A percentile compares a stretch with the other conserved stretches of the same genome.
phyloP scores from a whole-genome alignment of 805 yeast genomes.

The Wickerhamiella shivajii region DNA sequence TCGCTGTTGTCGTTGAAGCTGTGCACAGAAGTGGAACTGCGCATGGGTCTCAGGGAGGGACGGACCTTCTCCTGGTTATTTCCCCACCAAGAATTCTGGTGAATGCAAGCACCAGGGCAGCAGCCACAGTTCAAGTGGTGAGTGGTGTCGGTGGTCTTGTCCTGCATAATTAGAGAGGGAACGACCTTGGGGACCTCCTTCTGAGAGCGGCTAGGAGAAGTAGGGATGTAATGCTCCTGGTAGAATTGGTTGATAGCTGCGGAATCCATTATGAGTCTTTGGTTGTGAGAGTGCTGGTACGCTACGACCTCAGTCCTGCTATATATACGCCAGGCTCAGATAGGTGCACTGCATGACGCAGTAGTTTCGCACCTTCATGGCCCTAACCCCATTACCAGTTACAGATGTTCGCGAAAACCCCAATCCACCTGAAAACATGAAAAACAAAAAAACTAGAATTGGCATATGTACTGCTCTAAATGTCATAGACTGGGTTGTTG shows the following conservation, averaged over 20 bases:
- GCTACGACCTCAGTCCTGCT: no score
- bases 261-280: slow-evolving; percentile 37
- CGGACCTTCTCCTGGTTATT: slow-evolving; percentile 15
- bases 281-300: slow-evolving; percentile 6
- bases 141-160: slow-evolving; percentile 36
- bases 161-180: slow-evolving; percentile 45
- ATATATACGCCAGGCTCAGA: no score
- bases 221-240: slow-evolving; percentile 37
- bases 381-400: no score
- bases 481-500: no score
- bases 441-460: no score
- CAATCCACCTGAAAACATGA: no score
- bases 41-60: slow-evolving; percentile 16
- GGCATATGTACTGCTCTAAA: no score
- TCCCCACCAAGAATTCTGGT: slow-evolving; percentile 28
- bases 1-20: slow-evolving; percentile 10
- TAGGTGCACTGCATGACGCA: no score
- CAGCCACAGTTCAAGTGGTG: slow-evolving; percentile 31
- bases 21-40: slow-evolving; percentile 14
- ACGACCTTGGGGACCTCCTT: slow-evolving; percentile 35
- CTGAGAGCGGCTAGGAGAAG: slow-evolving; percentile 16
- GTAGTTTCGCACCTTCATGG: no score
- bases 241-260: slow-evolving; percentile 26
- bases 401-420: no score
- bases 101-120: slow-evolving; percentile 28